Evolutionary conservation across 495 filamentous ascomycete genomes (phyloP), one percentile per base, ranked within the genome.

Genomic region (Venustampulla echinocandica): DNA sequence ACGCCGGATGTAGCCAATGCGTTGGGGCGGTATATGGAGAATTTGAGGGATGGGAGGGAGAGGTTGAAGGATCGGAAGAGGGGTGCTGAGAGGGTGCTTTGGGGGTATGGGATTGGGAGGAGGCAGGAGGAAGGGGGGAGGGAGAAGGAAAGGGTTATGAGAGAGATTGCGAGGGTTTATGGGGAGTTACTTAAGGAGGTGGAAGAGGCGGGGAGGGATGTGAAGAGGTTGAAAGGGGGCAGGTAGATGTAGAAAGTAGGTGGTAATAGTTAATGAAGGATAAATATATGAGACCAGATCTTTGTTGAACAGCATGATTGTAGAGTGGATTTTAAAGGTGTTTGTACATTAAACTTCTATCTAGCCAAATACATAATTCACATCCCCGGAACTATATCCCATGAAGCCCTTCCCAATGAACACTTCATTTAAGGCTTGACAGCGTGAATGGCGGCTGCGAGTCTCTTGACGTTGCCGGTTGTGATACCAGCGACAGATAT

Each of bases 401-500:
- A 44, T 33, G 10, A n/a, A 41, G 15, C 17, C 22, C 22, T 22
- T 4, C 10, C 19, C 22, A 5, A 4, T 22, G 10, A 40, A 21
- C 17, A 10, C 17, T 10, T 21, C 3, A 21, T 53, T 58, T 68
- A 77, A 59, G 73, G 73, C 67, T 74, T 95, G 51, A 98, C 81
- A 70, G 95, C 90, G 76, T 84, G 90, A 70, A 98, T 98, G 58
- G 85, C 76, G 72, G 96, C 83, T 44, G 92, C 92, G 42, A 98
- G 82, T 55, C 90, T 80, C 70, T 86, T 81, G 51, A 96, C 92
- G 65, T 98, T 98, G 58, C 74, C 87, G 42, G 72, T 76, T 45
- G 92, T 98, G 70, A 98, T 95, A 56, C 92, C 92, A 30, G 92
- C 92, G 14, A 98, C 90, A 33, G 89, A 95, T 61, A 98, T 98